Base-by-base conservation (phyloP, 2,329 filamentous ascomycete genomes). In the Nothopassalora personata region DNA sequence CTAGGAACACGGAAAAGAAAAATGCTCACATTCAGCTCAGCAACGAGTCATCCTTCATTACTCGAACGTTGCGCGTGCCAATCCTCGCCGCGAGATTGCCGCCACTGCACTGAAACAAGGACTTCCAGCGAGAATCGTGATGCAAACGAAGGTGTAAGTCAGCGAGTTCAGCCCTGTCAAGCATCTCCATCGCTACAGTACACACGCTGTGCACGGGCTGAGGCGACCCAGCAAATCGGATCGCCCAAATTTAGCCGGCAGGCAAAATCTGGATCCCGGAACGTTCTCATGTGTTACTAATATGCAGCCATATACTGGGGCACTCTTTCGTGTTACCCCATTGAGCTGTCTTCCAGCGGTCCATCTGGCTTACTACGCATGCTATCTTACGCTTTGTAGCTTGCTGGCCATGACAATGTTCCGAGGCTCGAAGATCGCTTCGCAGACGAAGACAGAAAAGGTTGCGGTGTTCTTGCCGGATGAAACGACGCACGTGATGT, bases 161-260 rank as follows among this genome's bases (percentile, higher is more conserved):
- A 31, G 28, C 49, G 18, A 34, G 9, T 19, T 52, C 49, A 52
- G 49, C 49, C 49, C 30, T 52, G 27, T 18, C 30, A n/a, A 43
- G 51, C 51, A 33, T 19, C 15, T 53, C 27, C 19, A 46, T 18
- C 34, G 5, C 34, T 46, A 33, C 30, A n/a, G n/a, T n/a, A n/a
- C n/a, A n/a, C n/a, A n/a, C n/a, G n/a, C n/a, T n/a, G n/a, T n/a
- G n/a, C n/a, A 43, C 31, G 33, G 4, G 39, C 31, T 23, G 23
- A 23, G 27, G 39, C 50, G 43, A 49, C 30, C 28, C 53, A 46
- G 39, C 53, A 15, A 55, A 55, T 55, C 43, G 53, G 53, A 55
- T 34, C n/a, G 50, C 11, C 23, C 28, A 6, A n/a, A 49, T 43
- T 46, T 19, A 23, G 53, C 43, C 43, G n/a, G 39, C 5, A 5